Conservation (phyloP, 1,139 yeast genomes). For the Pichia sp. region DNA sequence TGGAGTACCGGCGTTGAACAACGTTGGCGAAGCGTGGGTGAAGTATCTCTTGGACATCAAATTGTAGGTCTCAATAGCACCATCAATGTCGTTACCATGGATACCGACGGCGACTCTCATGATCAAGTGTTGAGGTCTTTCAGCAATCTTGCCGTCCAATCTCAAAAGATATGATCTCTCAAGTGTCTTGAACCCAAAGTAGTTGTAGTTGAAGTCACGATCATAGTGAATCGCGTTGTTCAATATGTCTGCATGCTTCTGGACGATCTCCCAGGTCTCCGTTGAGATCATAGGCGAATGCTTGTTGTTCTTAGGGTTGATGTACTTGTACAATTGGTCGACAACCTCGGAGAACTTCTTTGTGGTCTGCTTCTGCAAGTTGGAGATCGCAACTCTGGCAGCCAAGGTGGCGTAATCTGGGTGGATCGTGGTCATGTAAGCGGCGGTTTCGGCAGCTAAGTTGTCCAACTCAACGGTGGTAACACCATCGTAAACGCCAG, state of each 20-base stretch:
- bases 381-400: constrained; percentile 89
- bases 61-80: constrained; percentile 46
- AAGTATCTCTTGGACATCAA: constrained; percentile 50
- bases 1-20: constrained; percentile 52
- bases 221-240: constrained; percentile 54
- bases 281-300: constrained; percentile 60
- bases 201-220: constrained; percentile 53
- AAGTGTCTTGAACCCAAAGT: constrained; percentile 54
- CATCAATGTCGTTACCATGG: constrained; percentile 40
- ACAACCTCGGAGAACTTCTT: constrained; percentile 82
- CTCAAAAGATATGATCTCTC: constrained; percentile 45
- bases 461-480: constrained; percentile 90
- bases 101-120: constrained; percentile 54
- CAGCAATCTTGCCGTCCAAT: constrained; percentile 38
- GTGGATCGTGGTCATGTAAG: constrained; percentile 93
- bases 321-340: constrained; percentile 59
- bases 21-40: constrained; percentile 55
- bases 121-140: constrained; percentile 49
- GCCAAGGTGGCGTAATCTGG: constrained; percentile 95
- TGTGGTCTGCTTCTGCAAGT: constrained; percentile 89
- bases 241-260: constrained; percentile 44
- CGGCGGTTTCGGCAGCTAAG: constrained; percentile 95
- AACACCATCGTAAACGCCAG: constrained; percentile 81
- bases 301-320: constrained; percentile 68
- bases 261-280: constrained; percentile 45